Base-by-base conservation (phyloP, 2,329 filamentous ascomycete genomes). In the Fusarium chlamydosporum region DNA sequence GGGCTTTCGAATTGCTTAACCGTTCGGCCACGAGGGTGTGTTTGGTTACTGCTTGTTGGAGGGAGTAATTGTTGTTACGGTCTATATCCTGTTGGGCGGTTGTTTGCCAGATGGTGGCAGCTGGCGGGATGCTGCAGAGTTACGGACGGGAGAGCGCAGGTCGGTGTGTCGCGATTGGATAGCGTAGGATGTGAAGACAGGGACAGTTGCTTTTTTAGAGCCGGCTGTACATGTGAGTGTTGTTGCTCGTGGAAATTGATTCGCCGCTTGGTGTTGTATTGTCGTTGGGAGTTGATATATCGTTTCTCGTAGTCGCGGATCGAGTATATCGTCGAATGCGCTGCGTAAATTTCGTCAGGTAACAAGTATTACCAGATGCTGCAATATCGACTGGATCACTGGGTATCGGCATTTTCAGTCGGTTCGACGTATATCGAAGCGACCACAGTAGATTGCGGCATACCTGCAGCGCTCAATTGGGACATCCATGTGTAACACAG, bases 1-100 rank as follows among this genome's bases (percentile, higher is more conserved):
- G 76, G 76, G 75, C 61, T 61, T 64, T 63, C 40, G 31, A 50
- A 29, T 38, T 26, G 15, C 47, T 65, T 72, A 60, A 75, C 72
- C 73, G 59, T 48, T 73, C 56, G 70, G 59, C 71, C 70, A 75
- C n/a, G 23, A 47, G 48, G 31, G 16, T 20, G n/a, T 18, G 42
- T 20, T 37, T 40, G 16, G 16, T 47, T 40, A n/a, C 35, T 26
- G 35, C 13, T 64, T 72, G 63, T 74, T 71, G 57, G 43, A 10
- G 31, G 41, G n/a, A 15, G 15, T 9, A 8, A 20, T 43, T 60
- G 27, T 23, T 66, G 34, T 64, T 61, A 12, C 18, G 46, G 38
- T 6, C 41, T 74, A 66, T 74, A 68, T 65, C 34, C 45, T n/a
- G 31, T 42, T 20, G 34, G 38, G 40, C 40, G 41, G 40, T 31